Base-by-base conservation (phyloP, 2,329 filamentous ascomycete genomes). In the Thelonectria olida region DNA sequence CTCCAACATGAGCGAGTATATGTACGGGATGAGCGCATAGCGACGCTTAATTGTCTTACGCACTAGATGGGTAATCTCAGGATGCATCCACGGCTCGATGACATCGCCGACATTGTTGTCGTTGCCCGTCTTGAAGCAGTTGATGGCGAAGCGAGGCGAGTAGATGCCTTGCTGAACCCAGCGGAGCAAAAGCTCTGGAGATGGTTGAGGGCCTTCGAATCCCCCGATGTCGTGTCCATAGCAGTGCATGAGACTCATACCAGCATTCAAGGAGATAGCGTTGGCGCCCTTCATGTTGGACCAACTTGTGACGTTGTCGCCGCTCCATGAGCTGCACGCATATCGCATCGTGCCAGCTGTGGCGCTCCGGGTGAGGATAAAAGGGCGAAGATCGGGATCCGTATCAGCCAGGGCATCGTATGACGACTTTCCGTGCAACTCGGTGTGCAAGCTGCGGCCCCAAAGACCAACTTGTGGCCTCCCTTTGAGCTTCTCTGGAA, bases 61-160 rank as follows among this genome's bases (percentile, higher is more conserved):
- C 13, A 92, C 80, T 1, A 89, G 75, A 0, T 84, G 85, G 0
- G 88, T 88, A 25, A 88, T 87, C 34, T 88, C 84, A 0, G 89
- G 88, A 69, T 92, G 90, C 88, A 92, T 92, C 88, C 89, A 92
- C 0, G 90, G 90, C 76, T 92, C 90, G 59, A 92, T 92, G 0
- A 92, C 89, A 34, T 91, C 90, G 7, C 90, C 90, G 22, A 91
- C 82, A 0, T 81, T 80, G 68, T 88, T 92, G 74, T 92, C 87
- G 1, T 84, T 79, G 0, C 85, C 82, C 0, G 90, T 92, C 78
- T 92, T 92, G 84, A 90, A 92, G 75, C 90, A 92, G 75, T 92
- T 92, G 79, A 92, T 92, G 10, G 90, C 88, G 68, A 92, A 92
- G 0, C 90, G 86, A 0, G 88, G 84, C 2, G 88, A 90, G 76